These are phyloP conservation scores for Geotrichum histeridarum DNA, from an alignment of 1,139 yeast species.

Conservation along the genomic window DNA sequence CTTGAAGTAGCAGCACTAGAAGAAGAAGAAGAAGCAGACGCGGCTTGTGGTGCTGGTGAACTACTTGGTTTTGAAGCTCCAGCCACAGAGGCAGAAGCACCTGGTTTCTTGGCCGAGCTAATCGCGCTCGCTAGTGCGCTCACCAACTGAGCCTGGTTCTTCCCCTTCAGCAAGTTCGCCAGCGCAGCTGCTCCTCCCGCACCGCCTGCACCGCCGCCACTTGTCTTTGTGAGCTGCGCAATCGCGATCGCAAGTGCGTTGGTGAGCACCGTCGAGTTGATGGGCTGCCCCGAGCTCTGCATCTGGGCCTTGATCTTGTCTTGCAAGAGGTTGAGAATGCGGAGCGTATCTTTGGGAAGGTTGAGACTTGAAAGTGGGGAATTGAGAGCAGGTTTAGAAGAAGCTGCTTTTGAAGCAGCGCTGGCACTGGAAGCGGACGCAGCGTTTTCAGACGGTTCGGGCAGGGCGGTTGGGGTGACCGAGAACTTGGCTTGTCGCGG, in stretches of 20 bases:
- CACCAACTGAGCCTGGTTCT: constrained; percentile 82
- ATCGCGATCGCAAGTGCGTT: constrained; percentile 90
- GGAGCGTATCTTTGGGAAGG: constrained; percentile 36
- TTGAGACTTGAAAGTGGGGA: constrained; percentile 20
- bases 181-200: constrained; percentile 57
- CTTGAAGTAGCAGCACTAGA: neutral
- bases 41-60: constrained; percentile 22
- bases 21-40: constrained; percentile 27
- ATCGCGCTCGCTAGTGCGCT: constrained; percentile 78
- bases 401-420: constrained; percentile 12
- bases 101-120: constrained; percentile 42
- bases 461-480: neutral
- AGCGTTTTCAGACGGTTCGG: neutral
- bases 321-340: constrained; percentile 35
- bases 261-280: constrained; percentile 59
- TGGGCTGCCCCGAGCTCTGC: constrained; percentile 32
- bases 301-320: constrained; percentile 38
- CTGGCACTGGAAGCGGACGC: neutral
- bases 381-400: constrained; percentile 18
- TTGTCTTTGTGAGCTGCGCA: constrained; percentile 83
- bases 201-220: constrained; percentile 69
- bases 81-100: constrained; percentile 1
- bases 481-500: neutral
- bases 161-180: constrained; percentile 66
- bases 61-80: constrained; percentile 1